A percentile compares a stretch with the other conserved stretches of the same genome.
phyloP scores from a whole-genome alignment of 768 basidiomycete genomes.

The Ramaria sp. region DNA sequence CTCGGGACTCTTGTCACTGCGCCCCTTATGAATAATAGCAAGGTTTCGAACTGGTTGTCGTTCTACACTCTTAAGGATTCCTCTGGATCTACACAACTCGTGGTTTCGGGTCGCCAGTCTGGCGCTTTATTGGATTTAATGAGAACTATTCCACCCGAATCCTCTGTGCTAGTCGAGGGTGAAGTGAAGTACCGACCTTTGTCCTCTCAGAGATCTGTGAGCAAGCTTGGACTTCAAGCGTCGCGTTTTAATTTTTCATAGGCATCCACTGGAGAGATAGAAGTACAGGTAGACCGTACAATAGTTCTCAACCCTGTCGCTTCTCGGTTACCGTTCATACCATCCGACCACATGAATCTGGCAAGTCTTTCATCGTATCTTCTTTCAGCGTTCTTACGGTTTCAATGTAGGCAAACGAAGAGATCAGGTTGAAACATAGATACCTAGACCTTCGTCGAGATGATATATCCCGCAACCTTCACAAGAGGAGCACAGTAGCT shows the following conservation, averaged over 20 bases:
- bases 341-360: conserved; percentile 64
- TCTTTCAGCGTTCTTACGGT: neutral
- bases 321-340: conserved; percentile 67
- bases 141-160: conserved; percentile 54
- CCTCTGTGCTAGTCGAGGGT: conserved; percentile 67
- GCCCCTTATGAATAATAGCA: conserved; percentile 38
- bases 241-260: conserved; percentile 19
- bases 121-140: conserved; percentile 1
- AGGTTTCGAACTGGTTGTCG: conserved; percentile 54
- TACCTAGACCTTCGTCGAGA: conserved; percentile 82
- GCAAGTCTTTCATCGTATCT: conserved; percentile 33
- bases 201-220: conserved; percentile 32
- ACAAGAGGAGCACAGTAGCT: conserved; percentile 72
- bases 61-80: conserved; percentile 84
- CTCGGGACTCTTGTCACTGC: conserved; percentile 3
- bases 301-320: conserved; percentile 73
- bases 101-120: conserved; percentile 37
- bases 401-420: conserved; percentile 62
- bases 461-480: conserved; percentile 65
- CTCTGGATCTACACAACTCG: conserved; percentile 68
- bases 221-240: conserved; percentile 1
- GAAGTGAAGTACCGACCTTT: conserved; percentile 53
- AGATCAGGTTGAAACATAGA: conserved; percentile 74
- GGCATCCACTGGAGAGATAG: conserved; percentile 61
- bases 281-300: conserved; percentile 62